These are phyloP conservation scores for Penicillium sp. DNA, from an alignment of 2,329 filamentous ascomycete species.

Conservation along the genomic window DNA sequence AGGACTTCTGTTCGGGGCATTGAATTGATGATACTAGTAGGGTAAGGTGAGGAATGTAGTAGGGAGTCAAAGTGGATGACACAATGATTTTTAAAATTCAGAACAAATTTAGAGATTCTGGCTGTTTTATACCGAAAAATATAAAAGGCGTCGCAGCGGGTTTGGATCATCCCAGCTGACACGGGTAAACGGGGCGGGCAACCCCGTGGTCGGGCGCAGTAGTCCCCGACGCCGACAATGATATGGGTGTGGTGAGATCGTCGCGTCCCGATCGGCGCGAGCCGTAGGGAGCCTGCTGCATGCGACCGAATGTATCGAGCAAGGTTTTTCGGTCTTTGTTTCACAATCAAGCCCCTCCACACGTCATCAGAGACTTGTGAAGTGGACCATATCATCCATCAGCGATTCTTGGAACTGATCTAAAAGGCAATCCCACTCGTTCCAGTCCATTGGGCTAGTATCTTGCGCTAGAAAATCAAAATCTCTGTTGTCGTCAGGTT, in stretches of 20 bases:
- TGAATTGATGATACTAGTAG: not conserved
- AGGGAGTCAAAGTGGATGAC: not conserved
- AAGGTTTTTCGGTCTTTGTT: not conserved
- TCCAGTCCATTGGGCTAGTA: slow-evolving; percentile 28
- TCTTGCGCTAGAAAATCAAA: slow-evolving; percentile 11
- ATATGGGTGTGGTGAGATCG: not conserved
- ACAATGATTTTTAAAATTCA: not conserved
- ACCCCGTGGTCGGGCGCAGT: not conserved
- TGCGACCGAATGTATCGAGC: not conserved
- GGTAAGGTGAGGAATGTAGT: not conserved
- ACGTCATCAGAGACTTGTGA: not conserved
- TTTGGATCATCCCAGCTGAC: not conserved
- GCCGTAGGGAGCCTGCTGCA: not conserved
- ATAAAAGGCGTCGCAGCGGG: not conserved
- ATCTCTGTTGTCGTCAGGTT: not conserved
- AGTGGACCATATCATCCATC: slow-evolving; percentile 12
- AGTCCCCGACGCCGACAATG: not conserved
- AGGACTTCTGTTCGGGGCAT: slow-evolving; percentile 22
- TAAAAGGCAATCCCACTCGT: slow-evolving; percentile 31
- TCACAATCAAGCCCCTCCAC: not conserved
- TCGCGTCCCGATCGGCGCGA: not conserved
- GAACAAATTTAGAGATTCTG: not conserved
- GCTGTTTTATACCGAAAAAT: not conserved
- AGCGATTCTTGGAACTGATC: slow-evolving; percentile 27
- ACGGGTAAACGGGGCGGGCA: not conserved